phyloP scores from a whole-genome alignment of 208 protist genomes.

The Tritrichomonas musculus region DNA sequence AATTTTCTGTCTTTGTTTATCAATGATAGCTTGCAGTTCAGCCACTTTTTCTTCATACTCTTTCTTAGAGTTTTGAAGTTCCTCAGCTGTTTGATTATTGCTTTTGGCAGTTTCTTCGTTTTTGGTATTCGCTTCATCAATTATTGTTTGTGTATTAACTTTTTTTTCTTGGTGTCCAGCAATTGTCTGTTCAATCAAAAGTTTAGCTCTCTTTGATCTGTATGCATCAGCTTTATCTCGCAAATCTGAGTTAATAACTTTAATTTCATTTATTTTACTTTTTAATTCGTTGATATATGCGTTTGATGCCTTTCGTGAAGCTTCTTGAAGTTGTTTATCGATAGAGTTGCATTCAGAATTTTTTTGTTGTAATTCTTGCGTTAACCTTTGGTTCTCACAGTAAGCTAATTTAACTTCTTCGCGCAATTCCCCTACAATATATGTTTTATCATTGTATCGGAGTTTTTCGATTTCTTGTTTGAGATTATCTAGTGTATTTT shows the following conservation, averaged over 20 bases:
- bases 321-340: not conserved
- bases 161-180: not conserved
- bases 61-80: not conserved
- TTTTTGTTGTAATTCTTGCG: not conserved
- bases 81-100: not conserved
- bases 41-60: not conserved
- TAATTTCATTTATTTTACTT: not conserved
- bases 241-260: not conserved
- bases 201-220: not conserved
- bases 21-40: not conserved
- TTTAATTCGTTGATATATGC: not conserved
- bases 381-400: not conserved
- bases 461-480: not conserved
- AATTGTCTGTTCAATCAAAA: not conserved
- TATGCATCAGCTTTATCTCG: not conserved
- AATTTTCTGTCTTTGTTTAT: not conserved
- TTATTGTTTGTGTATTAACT: not conserved
- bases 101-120: not conserved
- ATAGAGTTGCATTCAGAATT: not conserved
- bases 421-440: not conserved
- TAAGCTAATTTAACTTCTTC: constrained; percentile 27
- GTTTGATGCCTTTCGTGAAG: not conserved
- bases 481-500: not conserved
- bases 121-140: not conserved
- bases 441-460: not conserved